A percentile compares a stretch with the other conserved stretches of the same genome.
Conservation (phyloP, 108 stramenopile species). For the Craspedostauros australis region DNA sequence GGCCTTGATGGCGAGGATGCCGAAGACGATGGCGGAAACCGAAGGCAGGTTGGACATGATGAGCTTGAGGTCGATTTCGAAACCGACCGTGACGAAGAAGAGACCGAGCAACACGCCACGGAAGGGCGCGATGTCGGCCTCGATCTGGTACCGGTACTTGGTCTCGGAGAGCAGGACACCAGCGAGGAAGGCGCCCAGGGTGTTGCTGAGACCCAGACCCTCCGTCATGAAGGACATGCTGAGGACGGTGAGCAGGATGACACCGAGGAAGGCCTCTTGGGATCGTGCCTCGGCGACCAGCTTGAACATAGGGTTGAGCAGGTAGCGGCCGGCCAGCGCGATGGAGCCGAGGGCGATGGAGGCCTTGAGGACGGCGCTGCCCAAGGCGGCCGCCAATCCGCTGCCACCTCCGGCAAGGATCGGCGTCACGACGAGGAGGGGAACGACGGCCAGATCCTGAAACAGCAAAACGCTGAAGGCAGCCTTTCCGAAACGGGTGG, state of each 20-base stretch:
- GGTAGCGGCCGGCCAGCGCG: slow-evolving; percentile 75
- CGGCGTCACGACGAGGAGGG: slow-evolving; percentile 90
- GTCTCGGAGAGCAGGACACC: slow-evolving; percentile 92
- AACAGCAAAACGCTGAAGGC: slow-evolving; percentile 89
- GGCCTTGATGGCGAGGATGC: slow-evolving; percentile 86
- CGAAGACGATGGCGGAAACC: slow-evolving; percentile 68
- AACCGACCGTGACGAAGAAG: slow-evolving; percentile 96
- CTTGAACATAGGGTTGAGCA: slow-evolving; percentile 87
- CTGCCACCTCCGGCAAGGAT: slow-evolving; percentile 84
- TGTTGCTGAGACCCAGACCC: slow-evolving; percentile 90
- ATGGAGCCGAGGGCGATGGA: slow-evolving; percentile 81
- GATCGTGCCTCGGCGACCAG: slow-evolving; percentile 74
- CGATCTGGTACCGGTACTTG: slow-evolving; percentile 93
- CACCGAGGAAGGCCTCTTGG: slow-evolving; percentile 93
- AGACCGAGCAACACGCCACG: slow-evolving; percentile 90
- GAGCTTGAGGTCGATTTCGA: slow-evolving; percentile 86
- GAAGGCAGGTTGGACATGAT: slow-evolving; percentile 61
- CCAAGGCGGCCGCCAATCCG: slow-evolving; percentile 76
- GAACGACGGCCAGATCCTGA: slow-evolving; percentile 95
- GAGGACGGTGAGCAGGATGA: slow-evolving; percentile 87
- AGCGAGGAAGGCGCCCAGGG: slow-evolving; percentile 95
- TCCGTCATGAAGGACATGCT: slow-evolving; percentile 93
- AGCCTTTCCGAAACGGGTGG: slow-evolving; percentile 89
- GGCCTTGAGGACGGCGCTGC: slow-evolving; percentile 82
- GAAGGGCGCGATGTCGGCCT: slow-evolving; percentile 94